A percentile compares a stretch with the other conserved stretches of the same genome.
These are phyloP conservation scores for Pestalotiopsis sp. DNA, from an alignment of 2,329 filamentous ascomycete genomes.

Conservation along the genomic window DNA sequence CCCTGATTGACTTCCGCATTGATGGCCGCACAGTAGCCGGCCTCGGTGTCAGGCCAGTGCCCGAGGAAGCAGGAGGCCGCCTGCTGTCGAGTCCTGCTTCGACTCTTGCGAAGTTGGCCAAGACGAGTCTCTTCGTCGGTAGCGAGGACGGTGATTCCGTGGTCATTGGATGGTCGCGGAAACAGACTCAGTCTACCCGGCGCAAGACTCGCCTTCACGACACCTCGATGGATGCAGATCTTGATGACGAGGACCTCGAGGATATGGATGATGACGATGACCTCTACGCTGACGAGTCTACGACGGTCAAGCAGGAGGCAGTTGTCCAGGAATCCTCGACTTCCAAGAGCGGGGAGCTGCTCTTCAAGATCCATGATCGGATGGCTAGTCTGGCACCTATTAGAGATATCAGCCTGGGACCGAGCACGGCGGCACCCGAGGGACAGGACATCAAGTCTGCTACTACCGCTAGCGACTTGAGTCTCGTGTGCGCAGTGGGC, in stretches of 20 bases:
- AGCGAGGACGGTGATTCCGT: conserved; percentile 83
- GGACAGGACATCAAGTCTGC: conserved; percentile 47
- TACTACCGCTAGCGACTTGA: conserved; percentile 59
- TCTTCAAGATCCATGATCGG: conserved; percentile 77
- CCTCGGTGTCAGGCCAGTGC: conserved; percentile 71
- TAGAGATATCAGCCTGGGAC: conserved; percentile 72
- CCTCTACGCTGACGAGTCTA: conserved; percentile 63
- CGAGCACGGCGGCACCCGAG: conserved; percentile 42
- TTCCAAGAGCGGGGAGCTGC: conserved; percentile 64
- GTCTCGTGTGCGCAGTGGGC: conserved; percentile 64
- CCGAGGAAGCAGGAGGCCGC: conserved; percentile 63
- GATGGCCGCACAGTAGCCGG: conserved; percentile 92
- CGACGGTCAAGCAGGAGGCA: conserved; percentile 35
- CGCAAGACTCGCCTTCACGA: conserved; percentile 65
- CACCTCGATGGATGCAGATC: conserved; percentile 51
- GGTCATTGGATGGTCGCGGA: conserved; percentile 78
- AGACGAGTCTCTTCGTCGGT: conserved; percentile 78
- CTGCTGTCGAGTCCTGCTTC: conserved; percentile 66
- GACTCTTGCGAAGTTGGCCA: conserved; percentile 70
- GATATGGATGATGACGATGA: conserved; percentile 70
- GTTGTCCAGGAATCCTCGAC: conserved; percentile 40
- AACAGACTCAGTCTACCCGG: conserved; percentile 62
- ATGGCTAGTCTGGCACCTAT: conserved; percentile 81
- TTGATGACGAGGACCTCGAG: conserved; percentile 55
- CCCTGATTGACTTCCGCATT: conserved; percentile 79